Evolutionary conservation across 345 rosid species (phyloP), one percentile per base, ranked within the genome.

Genomic region (Populus simonii): DNA sequence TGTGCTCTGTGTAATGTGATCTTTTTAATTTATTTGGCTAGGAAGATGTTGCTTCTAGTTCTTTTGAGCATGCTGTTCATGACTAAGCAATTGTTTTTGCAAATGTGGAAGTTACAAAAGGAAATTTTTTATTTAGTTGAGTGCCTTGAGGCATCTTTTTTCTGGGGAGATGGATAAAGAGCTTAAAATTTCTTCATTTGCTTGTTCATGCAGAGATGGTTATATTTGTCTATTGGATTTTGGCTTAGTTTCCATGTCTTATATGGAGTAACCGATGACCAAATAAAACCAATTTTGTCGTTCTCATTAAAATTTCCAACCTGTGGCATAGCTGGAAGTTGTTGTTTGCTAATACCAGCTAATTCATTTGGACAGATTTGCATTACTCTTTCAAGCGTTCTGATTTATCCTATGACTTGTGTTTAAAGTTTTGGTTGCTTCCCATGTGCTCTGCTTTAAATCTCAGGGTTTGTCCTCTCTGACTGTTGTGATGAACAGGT

Each of bases 241-340:
- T 29, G 23, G n/a, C 51, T 67, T 29, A 27, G 77, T 69, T 66
- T 74, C 55, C 8, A 15, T 73, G 62, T 72, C 22, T 43, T 31
- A 20, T 49, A 25, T 17, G 41, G 29, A 53, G 59, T 62, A 71
- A 77, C 61, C 0, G 18, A 61, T 70, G 27, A 16, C 63, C 20
- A 47, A 75, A 39, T 66, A 27, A 66, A 61, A 68, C 17, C 9
- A 6, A 55, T 55, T 83, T 67, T 76, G 75, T 71, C 29, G 11
- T 45, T 70, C 65, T 73, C 72, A 8, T 81, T 70, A 29, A 72
- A 77, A 51, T 43, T 33, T 31, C 74, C 80, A 74, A 4, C 80
- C 47, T 38, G 70, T 80, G 75, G 41, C 65, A 10, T 74, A 67
- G 83, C 77, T 80, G 84, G 77, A 78, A 81, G 71, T 71, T 74